phyloP scores from a whole-genome alignment of 1,284 basidiomycete genomes.

The Moesziomyces antarcticus region DNA sequence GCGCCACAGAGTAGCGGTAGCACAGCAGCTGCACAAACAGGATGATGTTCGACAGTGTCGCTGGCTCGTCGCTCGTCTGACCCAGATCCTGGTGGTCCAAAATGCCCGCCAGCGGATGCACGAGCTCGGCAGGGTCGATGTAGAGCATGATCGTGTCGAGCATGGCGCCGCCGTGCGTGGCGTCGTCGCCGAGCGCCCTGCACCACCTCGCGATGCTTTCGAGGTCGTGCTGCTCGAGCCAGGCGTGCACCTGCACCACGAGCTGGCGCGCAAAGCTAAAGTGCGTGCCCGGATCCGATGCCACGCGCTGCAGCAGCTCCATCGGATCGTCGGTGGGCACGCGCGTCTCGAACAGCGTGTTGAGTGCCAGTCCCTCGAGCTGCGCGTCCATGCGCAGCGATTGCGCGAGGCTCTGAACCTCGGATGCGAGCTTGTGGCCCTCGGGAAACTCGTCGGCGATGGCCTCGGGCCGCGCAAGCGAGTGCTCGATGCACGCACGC shows the following conservation, averaged over 20 bases:
- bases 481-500: constrained; percentile 44
- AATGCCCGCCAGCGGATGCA: constrained; percentile 31
- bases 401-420: constrained; percentile 41
- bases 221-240: constrained; percentile 46
- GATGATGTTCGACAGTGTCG: constrained; percentile 40
- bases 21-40: constrained; percentile 47
- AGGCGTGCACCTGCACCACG: constrained; percentile 22
- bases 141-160: constrained; percentile 51
- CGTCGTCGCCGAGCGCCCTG: constrained; percentile 31
- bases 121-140: constrained; percentile 34
- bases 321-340: constrained; percentile 30
- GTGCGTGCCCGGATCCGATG: constrained; percentile 44
- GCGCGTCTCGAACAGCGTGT: constrained; percentile 35
- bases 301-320: constrained; percentile 40
- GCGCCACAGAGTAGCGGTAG: constrained; percentile 21
- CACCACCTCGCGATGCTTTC: constrained; percentile 48
- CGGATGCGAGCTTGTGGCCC: constrained; percentile 44
- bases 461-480: constrained; percentile 38
- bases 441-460: constrained; percentile 46
- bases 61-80: constrained; percentile 51
- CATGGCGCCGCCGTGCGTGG: constrained; percentile 8
- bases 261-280: constrained; percentile 40
- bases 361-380: constrained; percentile 32
- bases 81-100: constrained; percentile 43
- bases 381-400: constrained; percentile 47